Percentiles rank a stretch among this genome's conserved stretches.
Evolutionary conservation across 2,329 filamentous ascomycete genomes (phyloP).

Genomic region (Dactylellina cionopaga): DNA sequence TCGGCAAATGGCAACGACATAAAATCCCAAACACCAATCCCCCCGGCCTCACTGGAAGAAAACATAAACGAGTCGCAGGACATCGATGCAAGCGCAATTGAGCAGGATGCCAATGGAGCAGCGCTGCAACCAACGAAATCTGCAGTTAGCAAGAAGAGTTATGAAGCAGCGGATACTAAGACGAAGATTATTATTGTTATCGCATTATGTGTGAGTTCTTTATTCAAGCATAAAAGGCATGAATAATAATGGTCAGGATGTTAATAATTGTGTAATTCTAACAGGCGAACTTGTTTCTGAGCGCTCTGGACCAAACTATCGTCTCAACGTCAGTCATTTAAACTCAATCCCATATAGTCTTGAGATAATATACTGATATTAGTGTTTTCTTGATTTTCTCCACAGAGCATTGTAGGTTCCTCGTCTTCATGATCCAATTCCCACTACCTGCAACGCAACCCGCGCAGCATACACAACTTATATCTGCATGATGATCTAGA

Average conservation of each 20-base stretch:
- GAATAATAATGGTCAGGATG: no score
- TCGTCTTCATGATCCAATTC: not conserved
- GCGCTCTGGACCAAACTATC: conserved; percentile 57
- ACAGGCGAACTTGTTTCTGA: conserved; percentile 56
- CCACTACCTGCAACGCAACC: no score
- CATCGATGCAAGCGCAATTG: conserved; percentile 11
- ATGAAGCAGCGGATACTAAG: conserved; percentile 42
- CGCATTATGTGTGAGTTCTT: conserved; percentile 56
- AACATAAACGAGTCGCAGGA: conserved; percentile 2
- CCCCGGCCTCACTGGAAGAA: conserved; percentile 6
- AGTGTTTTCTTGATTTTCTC: not conserved
- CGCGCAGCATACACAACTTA: no score
- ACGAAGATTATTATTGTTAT: conserved; percentile 56
- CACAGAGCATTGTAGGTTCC: conserved; percentile 42
- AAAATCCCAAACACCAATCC: conserved; percentile 10
- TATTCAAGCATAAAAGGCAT: not conserved
- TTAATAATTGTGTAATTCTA: not conserved
- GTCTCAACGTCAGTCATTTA: conserved; percentile 50
- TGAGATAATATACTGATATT: conserved; percentile 3
- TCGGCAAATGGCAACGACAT: conserved; percentile 3
- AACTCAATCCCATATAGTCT: not conserved
- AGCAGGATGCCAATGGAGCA: not conserved
- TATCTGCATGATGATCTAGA: not conserved
- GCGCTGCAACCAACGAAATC: conserved; percentile 32
- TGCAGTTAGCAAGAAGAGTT: conserved; percentile 18